Conservation (phyloP, 1,139 yeast species). For the Saccharomyces uvarum region DNA sequence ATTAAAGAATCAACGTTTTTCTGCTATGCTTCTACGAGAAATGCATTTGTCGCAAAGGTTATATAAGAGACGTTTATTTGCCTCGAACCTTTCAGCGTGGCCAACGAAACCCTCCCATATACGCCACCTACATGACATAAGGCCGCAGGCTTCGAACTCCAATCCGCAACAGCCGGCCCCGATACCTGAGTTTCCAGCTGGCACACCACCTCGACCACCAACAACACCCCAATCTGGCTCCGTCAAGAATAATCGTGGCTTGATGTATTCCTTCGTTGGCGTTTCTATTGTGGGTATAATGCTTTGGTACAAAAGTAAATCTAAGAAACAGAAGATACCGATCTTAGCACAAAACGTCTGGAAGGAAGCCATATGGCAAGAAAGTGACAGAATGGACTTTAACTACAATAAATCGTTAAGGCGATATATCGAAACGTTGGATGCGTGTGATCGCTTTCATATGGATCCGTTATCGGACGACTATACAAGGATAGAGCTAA, state of each 20-base stretch:
- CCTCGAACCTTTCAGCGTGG: neutral
- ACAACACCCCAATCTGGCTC: neutral
- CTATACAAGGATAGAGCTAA: slow-evolving; percentile 79
- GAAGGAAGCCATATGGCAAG: slow-evolving; percentile 64
- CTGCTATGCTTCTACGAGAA: neutral
- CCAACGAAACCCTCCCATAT: neutral
- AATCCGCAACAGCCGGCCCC: neutral
- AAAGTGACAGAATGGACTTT: slow-evolving; percentile 58
- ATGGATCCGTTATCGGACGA: slow-evolving; percentile 56
- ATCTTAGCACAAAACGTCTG: neutral
- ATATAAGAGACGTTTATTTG: neutral
- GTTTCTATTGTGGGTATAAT: neutral
- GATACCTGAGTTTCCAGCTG: neutral
- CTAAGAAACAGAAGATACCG: neutral
- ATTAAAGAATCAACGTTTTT: neutral
- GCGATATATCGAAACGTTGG: slow-evolving; percentile 51
- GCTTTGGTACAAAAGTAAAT: neutral
- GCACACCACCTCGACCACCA: neutral
- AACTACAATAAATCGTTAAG: slow-evolving; percentile 58
- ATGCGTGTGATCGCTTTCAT: slow-evolving; percentile 38
- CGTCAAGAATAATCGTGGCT: neutral
- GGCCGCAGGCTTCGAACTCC: neutral
- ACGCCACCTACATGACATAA: neutral
- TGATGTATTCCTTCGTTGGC: neutral
- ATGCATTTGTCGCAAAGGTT: neutral